Evolutionary conservation across 2,329 filamentous ascomycete species (phyloP).

Genomic region (Pestalotiopsis sp.): DNA sequence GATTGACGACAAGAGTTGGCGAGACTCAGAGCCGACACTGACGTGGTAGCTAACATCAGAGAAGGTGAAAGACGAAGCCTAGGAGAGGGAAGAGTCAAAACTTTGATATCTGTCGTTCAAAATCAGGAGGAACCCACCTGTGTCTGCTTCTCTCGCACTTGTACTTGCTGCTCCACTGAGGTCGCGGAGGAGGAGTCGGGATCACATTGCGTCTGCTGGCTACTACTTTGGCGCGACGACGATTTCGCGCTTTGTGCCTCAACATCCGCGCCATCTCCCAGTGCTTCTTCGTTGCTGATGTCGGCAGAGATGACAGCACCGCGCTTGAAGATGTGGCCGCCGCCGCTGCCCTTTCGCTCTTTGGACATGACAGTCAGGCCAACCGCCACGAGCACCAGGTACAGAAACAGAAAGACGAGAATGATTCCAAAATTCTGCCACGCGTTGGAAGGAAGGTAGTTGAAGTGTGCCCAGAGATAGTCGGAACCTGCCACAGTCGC

Average conservation of each 20-base stretch:
- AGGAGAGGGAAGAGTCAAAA: not conserved
- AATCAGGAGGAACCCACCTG: not conserved
- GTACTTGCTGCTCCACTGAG: not conserved
- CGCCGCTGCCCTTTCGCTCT: not conserved
- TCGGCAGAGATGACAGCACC: not conserved
- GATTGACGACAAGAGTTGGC: conserved; percentile 44
- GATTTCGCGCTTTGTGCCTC: not conserved
- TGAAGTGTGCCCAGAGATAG: conserved; percentile 73
- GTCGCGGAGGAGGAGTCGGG: not conserved
- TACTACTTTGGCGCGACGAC: not conserved
- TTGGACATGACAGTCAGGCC: conserved; percentile 48
- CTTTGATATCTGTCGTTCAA: not conserved
- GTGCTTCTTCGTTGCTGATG: not conserved
- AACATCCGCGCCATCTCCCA: not conserved
- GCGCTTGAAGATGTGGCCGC: not conserved
- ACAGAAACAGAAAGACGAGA: conserved; percentile 73
- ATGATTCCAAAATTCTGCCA: conserved; percentile 89
- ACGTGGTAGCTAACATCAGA: not conserved
- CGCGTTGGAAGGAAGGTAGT: conserved; percentile 66
- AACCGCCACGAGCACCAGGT: conserved; percentile 78
- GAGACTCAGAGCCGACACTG: not conserved
- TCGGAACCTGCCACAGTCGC: conserved; percentile 63
- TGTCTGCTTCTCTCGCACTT: not conserved
- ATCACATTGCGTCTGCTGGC: not conserved
- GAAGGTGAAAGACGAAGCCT: not conserved